phyloP scores from a whole-genome alignment of 73 alveolate genomes.

The Paramecium sonneborni region DNA sequence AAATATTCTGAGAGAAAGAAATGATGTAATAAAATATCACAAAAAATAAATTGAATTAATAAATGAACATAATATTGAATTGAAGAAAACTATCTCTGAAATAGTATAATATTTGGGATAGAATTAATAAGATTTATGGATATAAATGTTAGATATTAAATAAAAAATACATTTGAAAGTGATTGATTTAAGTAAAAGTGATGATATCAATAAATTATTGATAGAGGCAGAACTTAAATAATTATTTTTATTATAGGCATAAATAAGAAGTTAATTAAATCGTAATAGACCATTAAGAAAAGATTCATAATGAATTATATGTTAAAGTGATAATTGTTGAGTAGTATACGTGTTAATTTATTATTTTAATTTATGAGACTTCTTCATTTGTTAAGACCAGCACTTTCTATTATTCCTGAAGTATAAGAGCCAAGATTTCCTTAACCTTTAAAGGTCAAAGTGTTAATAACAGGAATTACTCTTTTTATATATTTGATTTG shows the following conservation, averaged over 20 bases:
- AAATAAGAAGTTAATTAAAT: not conserved
- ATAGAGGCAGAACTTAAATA: not conserved
- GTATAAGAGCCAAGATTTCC: constrained; percentile 35
- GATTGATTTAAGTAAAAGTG: not conserved
- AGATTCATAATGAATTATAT: not conserved
- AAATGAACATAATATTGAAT: not conserved
- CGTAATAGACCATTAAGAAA: not conserved
- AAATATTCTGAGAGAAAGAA: constrained; percentile 28
- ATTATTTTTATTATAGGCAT: not conserved
- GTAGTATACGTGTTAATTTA: not conserved
- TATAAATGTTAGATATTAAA: not conserved
- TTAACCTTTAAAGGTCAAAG: constrained; percentile 29
- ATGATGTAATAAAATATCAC: not conserved
- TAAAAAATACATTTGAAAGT: not conserved
- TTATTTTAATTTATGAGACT: constrained; percentile 18
- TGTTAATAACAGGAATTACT: constrained; percentile 95
- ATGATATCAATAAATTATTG: not conserved
- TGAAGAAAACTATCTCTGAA: constrained; percentile 5
- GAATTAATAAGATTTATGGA: not conserved
- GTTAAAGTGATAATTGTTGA: not conserved
- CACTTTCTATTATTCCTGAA: constrained; percentile 41
- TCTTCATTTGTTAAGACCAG: constrained; percentile 42
- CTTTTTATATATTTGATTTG: constrained; percentile 98
- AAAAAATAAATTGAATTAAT: not conserved
- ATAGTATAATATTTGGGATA: constrained; percentile 13